Conservation (phyloP, 23 red algal species). For the Cyanidioschyzon merolae region DNA sequence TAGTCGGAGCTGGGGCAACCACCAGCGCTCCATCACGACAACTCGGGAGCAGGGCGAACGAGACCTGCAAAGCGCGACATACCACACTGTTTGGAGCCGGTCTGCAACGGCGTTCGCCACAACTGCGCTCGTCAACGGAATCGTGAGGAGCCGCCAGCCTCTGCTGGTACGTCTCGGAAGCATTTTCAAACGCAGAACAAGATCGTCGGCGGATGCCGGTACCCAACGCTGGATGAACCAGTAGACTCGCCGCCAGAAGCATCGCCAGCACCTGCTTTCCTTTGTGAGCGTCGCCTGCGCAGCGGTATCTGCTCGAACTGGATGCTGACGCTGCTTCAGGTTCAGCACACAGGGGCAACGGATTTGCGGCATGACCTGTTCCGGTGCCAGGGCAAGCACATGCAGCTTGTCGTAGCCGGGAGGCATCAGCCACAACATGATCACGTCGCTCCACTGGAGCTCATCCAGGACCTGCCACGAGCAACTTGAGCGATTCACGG, state of each 20-base stretch:
- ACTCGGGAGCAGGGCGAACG: neutral
- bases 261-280: too few relatives aligned
- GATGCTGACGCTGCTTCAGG: too few relatives aligned
- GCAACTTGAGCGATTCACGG: too few relatives aligned
- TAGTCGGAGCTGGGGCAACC: neutral
- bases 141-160: neutral
- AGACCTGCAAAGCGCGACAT: neutral
- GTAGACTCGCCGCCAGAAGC: too few relatives aligned
- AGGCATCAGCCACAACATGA: neutral
- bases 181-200: too few relatives aligned
- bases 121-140: neutral
- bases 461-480: too few relatives aligned
- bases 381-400: neutral
- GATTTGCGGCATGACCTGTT: neutral
- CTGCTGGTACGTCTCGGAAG: neutral
- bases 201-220: too few relatives aligned
- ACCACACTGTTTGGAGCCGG: neutral
- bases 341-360: too few relatives aligned
- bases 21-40: neutral
- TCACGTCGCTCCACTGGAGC: too few relatives aligned
- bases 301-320: too few relatives aligned
- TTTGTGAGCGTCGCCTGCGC: too few relatives aligned
- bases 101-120: neutral
- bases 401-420: neutral
- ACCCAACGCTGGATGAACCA: too few relatives aligned